These are phyloP conservation scores for Pistacia atlantica DNA, from an alignment of 345 rosid genomes.

Conservation along the genomic window DNA sequence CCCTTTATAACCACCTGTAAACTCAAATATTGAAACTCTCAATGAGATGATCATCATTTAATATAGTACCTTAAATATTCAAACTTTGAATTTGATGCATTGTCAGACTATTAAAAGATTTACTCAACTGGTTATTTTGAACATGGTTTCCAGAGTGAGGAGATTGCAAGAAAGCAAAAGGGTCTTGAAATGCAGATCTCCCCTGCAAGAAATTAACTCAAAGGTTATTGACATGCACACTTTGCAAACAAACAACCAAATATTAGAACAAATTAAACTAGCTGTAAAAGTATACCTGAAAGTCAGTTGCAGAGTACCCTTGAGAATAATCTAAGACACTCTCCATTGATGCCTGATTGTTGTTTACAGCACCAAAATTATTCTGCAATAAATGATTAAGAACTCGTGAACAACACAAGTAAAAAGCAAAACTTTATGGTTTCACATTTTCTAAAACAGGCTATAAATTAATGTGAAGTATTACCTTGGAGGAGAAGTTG, in stretches of 20 bases:
- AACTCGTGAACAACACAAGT: slow-evolving; percentile 1
- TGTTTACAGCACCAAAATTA: slow-evolving; percentile 23
- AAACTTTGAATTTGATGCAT: neutral
- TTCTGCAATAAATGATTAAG: slow-evolving; percentile 33
- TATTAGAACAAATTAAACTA: neutral
- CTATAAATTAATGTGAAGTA: neutral
- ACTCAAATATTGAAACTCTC: slow-evolving; percentile 8
- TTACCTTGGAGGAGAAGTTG: slow-evolving; percentile 57
- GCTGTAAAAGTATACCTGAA: slow-evolving; percentile 48
- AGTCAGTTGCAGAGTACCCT: slow-evolving; percentile 65
- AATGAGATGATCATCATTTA: slow-evolving; percentile 11
- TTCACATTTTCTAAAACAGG: neutral
- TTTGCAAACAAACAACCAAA: neutral
- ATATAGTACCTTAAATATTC: neutral
- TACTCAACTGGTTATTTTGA: slow-evolving; percentile 56
- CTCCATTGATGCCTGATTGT: slow-evolving; percentile 53
- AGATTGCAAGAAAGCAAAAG: slow-evolving; percentile 41
- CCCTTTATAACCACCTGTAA: slow-evolving; percentile 48
- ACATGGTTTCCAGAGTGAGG: slow-evolving; percentile 42
- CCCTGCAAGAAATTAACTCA: slow-evolving; percentile 37
- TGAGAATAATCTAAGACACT: slow-evolving; percentile 62
- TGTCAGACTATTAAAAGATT: neutral
- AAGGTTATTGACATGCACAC: slow-evolving; percentile 7
- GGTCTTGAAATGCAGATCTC: slow-evolving; percentile 49
- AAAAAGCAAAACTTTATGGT: neutral